Evolutionary conservation across 2,329 filamentous ascomycete species (phyloP).

Genomic region (Bipolaris victoriae): DNA sequence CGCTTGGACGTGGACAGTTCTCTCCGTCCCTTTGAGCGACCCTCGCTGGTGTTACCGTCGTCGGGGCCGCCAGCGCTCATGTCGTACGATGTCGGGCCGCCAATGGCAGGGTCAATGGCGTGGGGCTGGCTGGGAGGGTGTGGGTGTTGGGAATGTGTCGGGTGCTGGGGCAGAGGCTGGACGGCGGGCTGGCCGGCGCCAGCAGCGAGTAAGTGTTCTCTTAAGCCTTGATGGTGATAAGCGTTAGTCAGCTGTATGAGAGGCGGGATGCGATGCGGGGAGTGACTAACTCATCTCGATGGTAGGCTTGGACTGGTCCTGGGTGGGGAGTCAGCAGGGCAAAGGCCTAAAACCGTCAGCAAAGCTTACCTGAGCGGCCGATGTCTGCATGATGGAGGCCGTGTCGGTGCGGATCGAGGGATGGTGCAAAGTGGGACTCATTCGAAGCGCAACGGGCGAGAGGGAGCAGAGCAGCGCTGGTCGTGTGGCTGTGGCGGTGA

Average conservation of each 20-base stretch:
- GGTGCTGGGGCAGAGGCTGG: constrained; percentile 42
- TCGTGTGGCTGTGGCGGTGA: background rate
- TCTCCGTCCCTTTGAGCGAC: constrained; percentile 71
- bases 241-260: constrained; percentile 42
- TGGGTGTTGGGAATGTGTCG: constrained; percentile 34
- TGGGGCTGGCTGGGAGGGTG: constrained; percentile 55
- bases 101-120: constrained; percentile 66
- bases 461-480: constrained; percentile 2
- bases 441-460: constrained; percentile 18
- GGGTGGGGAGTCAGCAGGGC: constrained; percentile 35
- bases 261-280: constrained; percentile 12
- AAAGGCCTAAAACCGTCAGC: constrained; percentile 24
- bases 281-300: constrained; percentile 53
- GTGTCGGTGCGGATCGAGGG: constrained; percentile 41
- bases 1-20: constrained; percentile 95
- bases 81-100: constrained; percentile 54
- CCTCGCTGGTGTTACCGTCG: constrained; percentile 53
- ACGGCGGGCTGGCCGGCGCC: constrained; percentile 52
- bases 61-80: constrained; percentile 57
- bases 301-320: constrained; percentile 47
- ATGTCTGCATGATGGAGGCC: constrained; percentile 47
- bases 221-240: constrained; percentile 58
- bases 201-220: constrained; percentile 66
- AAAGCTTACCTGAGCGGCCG: constrained; percentile 62
- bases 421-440: constrained; percentile 40